phyloP scores from a whole-genome alignment of 2,329 filamentous ascomycete species.

The Alternaria dauci region DNA sequence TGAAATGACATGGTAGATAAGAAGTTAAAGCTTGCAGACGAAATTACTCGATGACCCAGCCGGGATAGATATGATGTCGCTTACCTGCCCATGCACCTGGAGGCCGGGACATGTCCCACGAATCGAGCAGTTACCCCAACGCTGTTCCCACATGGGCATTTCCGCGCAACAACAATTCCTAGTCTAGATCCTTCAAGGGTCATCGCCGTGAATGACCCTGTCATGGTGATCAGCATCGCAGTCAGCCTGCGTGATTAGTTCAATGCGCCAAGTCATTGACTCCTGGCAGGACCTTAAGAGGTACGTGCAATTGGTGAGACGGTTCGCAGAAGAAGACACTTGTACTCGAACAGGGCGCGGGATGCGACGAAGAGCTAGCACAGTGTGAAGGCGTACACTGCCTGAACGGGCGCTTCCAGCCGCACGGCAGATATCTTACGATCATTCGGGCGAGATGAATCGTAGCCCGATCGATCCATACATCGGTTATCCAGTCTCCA shows the following conservation, averaged over 20 bases:
- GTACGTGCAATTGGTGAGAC: not conserved
- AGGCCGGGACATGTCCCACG: slow-evolving; percentile 1
- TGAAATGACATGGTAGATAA: not conserved
- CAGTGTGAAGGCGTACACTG: not conserved
- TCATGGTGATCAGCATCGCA: slow-evolving; percentile 6
- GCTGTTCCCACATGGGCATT: slow-evolving; percentile 7
- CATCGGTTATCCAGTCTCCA: not conserved
- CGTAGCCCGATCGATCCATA: not conserved
- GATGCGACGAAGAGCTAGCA: slow-evolving; percentile 8
- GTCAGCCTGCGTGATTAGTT: slow-evolving; percentile 4
- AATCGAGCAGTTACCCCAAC: not conserved
- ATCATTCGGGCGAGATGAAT: not conserved
- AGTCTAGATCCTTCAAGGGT: not conserved
- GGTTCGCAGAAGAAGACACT: not conserved
- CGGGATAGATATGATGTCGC: not conserved
- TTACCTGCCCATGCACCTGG: not conserved
- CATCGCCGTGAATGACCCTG: slow-evolving; percentile 5
- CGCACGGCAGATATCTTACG: slow-evolving; percentile 2
- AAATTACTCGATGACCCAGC: not conserved
- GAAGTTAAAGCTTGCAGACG: not conserved
- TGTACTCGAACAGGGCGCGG: not conserved
- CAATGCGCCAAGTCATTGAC: not conserved
- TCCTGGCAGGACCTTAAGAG: not conserved
- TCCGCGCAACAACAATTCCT: slow-evolving; percentile 7
- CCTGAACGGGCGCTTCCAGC: slow-evolving; percentile 11